phyloP scores from a whole-genome alignment of 2,329 filamentous ascomycete genomes.

The Trichoderma sp. region DNA sequence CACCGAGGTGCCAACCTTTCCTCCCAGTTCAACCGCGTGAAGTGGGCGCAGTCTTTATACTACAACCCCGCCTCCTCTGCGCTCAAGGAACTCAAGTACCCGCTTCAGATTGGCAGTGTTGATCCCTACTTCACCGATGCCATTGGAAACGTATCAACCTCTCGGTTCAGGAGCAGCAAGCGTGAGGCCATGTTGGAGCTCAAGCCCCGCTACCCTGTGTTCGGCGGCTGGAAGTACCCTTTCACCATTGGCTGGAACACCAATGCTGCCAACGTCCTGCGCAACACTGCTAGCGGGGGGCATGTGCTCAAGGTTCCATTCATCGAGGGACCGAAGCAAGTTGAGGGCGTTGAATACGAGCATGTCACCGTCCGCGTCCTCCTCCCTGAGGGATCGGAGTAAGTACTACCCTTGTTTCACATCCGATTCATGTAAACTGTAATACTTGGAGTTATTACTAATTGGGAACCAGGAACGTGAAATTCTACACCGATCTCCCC shows the following conservation, averaged over 20 bases:
- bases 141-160: conserved; percentile 96
- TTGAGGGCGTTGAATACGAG: conserved; percentile 84
- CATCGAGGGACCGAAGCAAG: conserved; percentile 84
- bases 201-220: conserved; percentile 93
- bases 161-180: conserved; percentile 75
- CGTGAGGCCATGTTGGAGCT: conserved; percentile 84
- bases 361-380: conserved; percentile 78
- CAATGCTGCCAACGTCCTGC: conserved; percentile 74
- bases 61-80: conserved; percentile 77
- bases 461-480: conserved; percentile 68
- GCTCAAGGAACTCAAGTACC: conserved; percentile 78
- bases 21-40: conserved; percentile 72
- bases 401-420: conserved; percentile 41
- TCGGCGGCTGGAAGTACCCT: conserved; percentile 97
- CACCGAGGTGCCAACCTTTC: conserved; percentile 82
- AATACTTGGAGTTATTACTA: conserved; percentile 27
- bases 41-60: conserved; percentile 72
- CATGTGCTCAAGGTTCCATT: conserved; percentile 90
- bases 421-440: not conserved
- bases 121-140: conserved; percentile 95
- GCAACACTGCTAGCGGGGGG: conserved; percentile 64
- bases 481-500: conserved; percentile 74
- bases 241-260: conserved; percentile 97
- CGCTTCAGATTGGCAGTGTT: conserved; percentile 74
- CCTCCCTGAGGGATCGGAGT: conserved; percentile 88